phyloP scores from a whole-genome alignment of 148 eudicot species.

The Camellia sinensis region DNA sequence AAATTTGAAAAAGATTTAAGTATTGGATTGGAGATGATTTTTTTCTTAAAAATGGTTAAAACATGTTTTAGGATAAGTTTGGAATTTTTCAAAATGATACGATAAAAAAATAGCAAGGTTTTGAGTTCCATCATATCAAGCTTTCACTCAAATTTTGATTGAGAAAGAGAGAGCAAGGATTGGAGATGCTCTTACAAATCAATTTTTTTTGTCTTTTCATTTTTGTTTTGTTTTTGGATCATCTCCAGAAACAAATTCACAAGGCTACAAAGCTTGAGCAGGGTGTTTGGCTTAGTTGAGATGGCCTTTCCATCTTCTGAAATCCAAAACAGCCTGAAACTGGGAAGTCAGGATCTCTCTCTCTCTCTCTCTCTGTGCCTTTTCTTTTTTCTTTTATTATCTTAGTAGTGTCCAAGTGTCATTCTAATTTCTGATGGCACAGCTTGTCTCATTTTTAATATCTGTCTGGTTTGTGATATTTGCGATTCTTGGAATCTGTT shows the following conservation, averaged over 20 bases:
- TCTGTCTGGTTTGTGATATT: background rate
- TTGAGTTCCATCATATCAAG: background rate
- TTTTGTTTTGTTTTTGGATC: background rate
- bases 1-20: too few species aligned
- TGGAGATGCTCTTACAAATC: background rate
- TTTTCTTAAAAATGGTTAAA: too few species aligned
- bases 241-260: background rate
- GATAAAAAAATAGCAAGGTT: background rate
- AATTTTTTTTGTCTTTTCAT: background rate
- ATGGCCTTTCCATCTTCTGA: background rate
- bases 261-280: background rate
- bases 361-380: background rate
- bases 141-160: background rate
- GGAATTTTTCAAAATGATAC: too few species aligned
- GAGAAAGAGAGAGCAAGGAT: background rate
- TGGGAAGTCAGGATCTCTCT: background rate
- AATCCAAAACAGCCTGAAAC: background rate
- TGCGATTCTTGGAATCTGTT: background rate
- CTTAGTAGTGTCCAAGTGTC: too few species aligned
- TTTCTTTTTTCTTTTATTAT: background rate
- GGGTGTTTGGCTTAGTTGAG: background rate
- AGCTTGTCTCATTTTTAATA: background rate
- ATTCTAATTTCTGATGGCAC: too few species aligned
- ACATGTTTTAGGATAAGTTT: too few species aligned
- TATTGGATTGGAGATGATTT: too few species aligned